These are phyloP conservation scores for Dillenia suffruticosa DNA, from an alignment of 164 flowering plant species.

Conservation along the genomic window DNA sequence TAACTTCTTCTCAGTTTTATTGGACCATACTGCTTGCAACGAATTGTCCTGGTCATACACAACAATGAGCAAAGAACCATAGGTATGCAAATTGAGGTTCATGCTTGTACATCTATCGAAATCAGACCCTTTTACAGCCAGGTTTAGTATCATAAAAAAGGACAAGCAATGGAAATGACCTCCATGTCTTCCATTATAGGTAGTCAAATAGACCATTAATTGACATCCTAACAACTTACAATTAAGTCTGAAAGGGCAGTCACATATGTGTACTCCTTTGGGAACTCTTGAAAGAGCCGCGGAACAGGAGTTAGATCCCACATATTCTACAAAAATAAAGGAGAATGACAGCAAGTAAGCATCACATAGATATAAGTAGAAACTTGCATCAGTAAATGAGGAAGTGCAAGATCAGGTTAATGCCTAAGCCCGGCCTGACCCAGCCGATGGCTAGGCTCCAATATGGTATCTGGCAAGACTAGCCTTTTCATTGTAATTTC, in stretches of 20 bases:
- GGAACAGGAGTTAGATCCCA: conserved; percentile 81
- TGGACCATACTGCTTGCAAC: conserved; percentile 82
- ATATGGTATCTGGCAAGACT: too few relatives aligned
- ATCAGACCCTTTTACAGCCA: not conserved
- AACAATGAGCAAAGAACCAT: not conserved
- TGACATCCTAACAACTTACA: conserved; percentile 29
- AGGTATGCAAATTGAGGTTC: not conserved
- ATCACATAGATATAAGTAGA: too few relatives aligned
- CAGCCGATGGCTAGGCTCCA: too few relatives aligned
- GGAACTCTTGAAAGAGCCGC: conserved; percentile 52
- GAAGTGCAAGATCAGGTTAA: too few relatives aligned
- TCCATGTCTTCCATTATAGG: too few relatives aligned
- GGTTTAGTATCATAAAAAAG: too few relatives aligned
- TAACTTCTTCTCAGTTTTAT: conserved; percentile 34
- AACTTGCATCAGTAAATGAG: too few relatives aligned
- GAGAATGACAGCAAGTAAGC: too few relatives aligned
- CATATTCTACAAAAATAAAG: conserved; percentile 47
- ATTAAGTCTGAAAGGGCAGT: conserved; percentile 85
- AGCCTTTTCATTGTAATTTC: too few relatives aligned
- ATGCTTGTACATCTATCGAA: conserved; percentile 1
- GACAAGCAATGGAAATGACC: too few relatives aligned
- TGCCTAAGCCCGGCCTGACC: too few relatives aligned
- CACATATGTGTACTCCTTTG: conserved; percentile 65
- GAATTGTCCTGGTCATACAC: conserved; percentile 65
- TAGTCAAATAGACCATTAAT: too few relatives aligned